Conservation (phyloP, 345 rosid genomes). For the Pugionium cornutum region DNA sequence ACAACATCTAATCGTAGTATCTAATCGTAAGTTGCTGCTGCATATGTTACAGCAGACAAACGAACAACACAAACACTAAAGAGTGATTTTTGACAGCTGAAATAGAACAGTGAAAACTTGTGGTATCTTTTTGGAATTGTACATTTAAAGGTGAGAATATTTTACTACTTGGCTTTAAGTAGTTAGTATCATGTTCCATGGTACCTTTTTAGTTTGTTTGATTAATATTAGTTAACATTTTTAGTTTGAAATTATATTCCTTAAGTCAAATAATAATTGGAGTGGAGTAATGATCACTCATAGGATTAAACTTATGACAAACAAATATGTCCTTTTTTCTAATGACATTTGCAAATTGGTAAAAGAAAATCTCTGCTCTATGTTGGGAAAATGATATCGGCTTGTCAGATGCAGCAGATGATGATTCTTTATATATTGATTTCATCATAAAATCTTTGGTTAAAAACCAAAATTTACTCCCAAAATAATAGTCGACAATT, state of each 20-base stretch:
- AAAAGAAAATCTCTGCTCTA: constrained; percentile 1
- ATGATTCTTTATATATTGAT: constrained; percentile 2
- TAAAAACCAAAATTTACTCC: not conserved
- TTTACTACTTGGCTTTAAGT: not conserved
- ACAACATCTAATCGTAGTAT: too few relatives aligned
- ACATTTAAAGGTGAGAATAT: constrained; percentile 20
- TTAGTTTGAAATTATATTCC: too few relatives aligned
- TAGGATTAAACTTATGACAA: not conserved
- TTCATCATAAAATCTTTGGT: constrained; percentile 3
- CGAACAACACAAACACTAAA: too few relatives aligned
- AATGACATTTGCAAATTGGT: constrained; percentile 9
- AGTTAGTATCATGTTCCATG: not conserved
- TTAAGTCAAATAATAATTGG: too few relatives aligned
- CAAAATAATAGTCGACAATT: constrained; percentile 14
- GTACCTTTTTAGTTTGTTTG: not conserved
- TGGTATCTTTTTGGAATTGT: constrained; percentile 21
- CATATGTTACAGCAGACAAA: too few relatives aligned
- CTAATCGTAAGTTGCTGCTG: too few relatives aligned
- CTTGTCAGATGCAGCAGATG: constrained; percentile 30
- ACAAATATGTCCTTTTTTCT: not conserved
- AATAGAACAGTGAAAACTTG: constrained; percentile 25
- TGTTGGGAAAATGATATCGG: constrained; percentile 32
- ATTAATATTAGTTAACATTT: too few relatives aligned
- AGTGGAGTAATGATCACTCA: not conserved
- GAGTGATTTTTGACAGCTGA: too few relatives aligned